These are phyloP conservation scores for Calonectria pauciramosa DNA, from an alignment of 2,329 filamentous ascomycete species.

Conservation along the genomic window DNA sequence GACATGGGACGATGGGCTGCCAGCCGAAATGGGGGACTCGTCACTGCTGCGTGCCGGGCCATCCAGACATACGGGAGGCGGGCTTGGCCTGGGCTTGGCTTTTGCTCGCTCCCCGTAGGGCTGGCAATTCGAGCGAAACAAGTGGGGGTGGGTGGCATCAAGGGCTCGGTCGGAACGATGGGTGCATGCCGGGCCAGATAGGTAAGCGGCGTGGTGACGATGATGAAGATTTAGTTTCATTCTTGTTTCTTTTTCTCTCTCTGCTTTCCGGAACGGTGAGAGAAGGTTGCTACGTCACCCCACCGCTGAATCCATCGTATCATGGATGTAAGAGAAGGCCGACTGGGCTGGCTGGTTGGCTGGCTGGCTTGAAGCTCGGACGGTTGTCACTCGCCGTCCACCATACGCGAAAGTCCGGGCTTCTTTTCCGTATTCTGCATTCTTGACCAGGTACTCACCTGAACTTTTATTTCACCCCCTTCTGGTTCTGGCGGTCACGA, in stretches of 20 bases:
- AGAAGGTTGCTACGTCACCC: background rate
- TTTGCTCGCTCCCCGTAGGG: constrained; percentile 11
- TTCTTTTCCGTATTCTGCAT: background rate
- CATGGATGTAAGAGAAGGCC: background rate
- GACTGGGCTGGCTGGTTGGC: background rate
- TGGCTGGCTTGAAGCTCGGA: background rate
- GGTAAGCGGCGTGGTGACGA: constrained; percentile 12
- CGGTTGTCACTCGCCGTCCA: background rate
- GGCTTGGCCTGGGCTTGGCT: constrained; percentile 14
- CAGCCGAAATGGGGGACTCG: constrained; percentile 4
- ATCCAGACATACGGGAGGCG: background rate
- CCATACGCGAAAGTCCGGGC: background rate
- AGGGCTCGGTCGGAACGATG: background rate
- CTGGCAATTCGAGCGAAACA: constrained; percentile 16
- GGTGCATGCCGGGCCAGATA: constrained; percentile 9
- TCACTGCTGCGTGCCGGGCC: background rate
- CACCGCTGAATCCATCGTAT: constrained; percentile 9
- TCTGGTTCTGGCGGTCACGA: constrained; percentile 5
- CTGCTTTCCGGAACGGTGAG: background rate
- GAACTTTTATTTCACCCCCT: background rate
- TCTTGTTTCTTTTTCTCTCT: background rate
- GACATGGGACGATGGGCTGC: background rate
- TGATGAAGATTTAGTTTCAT: background rate
- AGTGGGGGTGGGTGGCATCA: background rate
- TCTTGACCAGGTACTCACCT: background rate